Evolutionary conservation across 106 monocot genomes (phyloP), one percentile per base, ranked within the genome.

Genomic region (Vanilla planifolia): DNA sequence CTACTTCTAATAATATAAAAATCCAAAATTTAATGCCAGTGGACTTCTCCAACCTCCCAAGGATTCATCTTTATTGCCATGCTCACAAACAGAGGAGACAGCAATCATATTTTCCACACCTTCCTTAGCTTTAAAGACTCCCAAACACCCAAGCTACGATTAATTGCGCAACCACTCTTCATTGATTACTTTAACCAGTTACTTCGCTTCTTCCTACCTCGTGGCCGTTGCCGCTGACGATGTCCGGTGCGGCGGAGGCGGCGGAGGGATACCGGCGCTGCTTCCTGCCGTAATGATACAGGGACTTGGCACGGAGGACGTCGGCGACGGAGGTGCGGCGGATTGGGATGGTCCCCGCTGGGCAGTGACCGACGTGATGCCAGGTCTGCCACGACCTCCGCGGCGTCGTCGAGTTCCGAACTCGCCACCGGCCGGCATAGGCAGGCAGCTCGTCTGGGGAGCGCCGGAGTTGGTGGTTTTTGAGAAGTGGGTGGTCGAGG

Each of bases 181-280:
- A 9, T 35, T 35, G 0, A 9, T 9, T 22, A 34, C 27, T 6
- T 8, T 7, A 35, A 22, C 5, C 37, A 37, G 37, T 10, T 37
- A 37, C 7, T 10, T 21, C 3, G 21, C 30, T 32, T 2, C 33
- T 33, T 33, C 32, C 3, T 65, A 96, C 95, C 90, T 96, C 95
- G 60, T 96, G 95, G 8, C 89, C 95, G 43, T 96, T 96, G 73
- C 86, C 95, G 48, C 90, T 96, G 46, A 87, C 82, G 0, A 87
- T 76, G 60, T 82, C 87, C 3, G 82, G 87, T 7, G 75, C 66
- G 2, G 70, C 45, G 10, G 75, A 35, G 21, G 65, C 8, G 43
- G 39, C 0, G 24, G 9, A 43, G 26, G 26, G 30, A 29, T 8
- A 15, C 64, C 24, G 33, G 15, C 27, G 42, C 43, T 70, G 65